Evolutionary conservation across 2,329 filamentous ascomycete genomes (phyloP).

Genomic region (Trichoderma atrobrunneum): DNA sequence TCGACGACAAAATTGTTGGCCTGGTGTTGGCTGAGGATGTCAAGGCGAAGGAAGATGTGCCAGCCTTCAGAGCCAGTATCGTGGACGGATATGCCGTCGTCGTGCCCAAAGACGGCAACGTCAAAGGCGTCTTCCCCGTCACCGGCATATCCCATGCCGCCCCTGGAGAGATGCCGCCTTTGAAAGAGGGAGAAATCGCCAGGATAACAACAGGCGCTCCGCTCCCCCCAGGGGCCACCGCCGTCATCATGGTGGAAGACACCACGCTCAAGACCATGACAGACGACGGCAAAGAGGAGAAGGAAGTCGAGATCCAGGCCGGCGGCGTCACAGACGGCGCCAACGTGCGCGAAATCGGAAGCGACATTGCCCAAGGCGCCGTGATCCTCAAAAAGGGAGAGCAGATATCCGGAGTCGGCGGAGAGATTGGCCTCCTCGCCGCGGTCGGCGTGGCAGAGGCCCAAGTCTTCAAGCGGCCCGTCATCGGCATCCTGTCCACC

Average conservation of each 20-base stretch:
- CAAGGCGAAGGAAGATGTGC: conserved; percentile 75
- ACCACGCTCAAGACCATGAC: conserved; percentile 74
- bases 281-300: conserved; percentile 79
- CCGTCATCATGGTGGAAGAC: conserved; percentile 92
- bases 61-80: conserved; percentile 91
- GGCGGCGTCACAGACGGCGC: conserved; percentile 72
- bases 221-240: conserved; percentile 80
- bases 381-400: conserved; percentile 74
- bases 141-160: conserved; percentile 83
- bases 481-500: conserved; percentile 85
- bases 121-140: conserved; percentile 82
- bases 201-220: conserved; percentile 95
- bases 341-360: conserved; percentile 88
- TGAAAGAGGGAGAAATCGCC: conserved; percentile 74
- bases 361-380: conserved; percentile 70
- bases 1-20: conserved; percentile 67
- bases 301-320: conserved; percentile 81
- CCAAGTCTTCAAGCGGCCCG: conserved; percentile 69
- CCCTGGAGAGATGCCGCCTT: conserved; percentile 60
- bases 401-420: conserved; percentile 79
- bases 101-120: conserved; percentile 57
- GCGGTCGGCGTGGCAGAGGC: conserved; percentile 75
- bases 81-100: conserved; percentile 94
- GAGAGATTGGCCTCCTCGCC: conserved; percentile 86
- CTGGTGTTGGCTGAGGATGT: conserved; percentile 82